Evolutionary conservation across 2,329 filamentous ascomycete genomes (phyloP), one percentile per base, ranked within the genome.

Genomic region (Curvularia spicifera): DNA sequence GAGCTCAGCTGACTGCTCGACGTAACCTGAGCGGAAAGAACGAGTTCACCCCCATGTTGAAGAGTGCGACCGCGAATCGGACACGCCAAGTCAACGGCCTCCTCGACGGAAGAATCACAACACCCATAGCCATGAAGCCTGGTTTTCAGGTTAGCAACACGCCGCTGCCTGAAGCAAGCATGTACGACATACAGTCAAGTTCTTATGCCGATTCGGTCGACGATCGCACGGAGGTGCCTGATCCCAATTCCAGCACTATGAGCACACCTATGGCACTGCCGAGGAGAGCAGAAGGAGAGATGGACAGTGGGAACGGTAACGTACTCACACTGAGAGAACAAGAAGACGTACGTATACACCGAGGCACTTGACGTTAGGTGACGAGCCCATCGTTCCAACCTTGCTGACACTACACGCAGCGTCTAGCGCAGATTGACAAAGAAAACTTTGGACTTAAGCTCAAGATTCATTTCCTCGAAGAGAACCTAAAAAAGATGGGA

Each of bases 361-460:
- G 15, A 52, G 12, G 10, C 22, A 7, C 6, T 12, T 6, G 13
- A 39, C 15, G 31, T 37, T 46, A 5, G 20, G 13, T 8, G 15
- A 39, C 5, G 12, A 35, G 43, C 20, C 9, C 15, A 26, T 12
- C 12, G 13, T 29, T 5, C 9, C 8, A 20, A 22, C 13, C 13
- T 33, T 33, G 10, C 61, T 63, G 52, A 65, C n/a, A 33, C 12
- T 48, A 12, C 15, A 37, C n/a, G 28, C 51, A 86, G 83, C 86
- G 87, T 66, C 94, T 99, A 68, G 91, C 97, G 79, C 91, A 91
- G 72, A 94, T 99, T 69, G 93, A 97, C 74, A 99, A 99, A 81
- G 95, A 98, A 73, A 99, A 99, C 73, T 99, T 98, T 74, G 92
- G 97, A 74, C 81, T 98, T 54, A 97, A 98, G 78, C 88, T 98